Base-by-base conservation (phyloP, 306 rosid species). In the Heteromeles arbutifolia region DNA sequence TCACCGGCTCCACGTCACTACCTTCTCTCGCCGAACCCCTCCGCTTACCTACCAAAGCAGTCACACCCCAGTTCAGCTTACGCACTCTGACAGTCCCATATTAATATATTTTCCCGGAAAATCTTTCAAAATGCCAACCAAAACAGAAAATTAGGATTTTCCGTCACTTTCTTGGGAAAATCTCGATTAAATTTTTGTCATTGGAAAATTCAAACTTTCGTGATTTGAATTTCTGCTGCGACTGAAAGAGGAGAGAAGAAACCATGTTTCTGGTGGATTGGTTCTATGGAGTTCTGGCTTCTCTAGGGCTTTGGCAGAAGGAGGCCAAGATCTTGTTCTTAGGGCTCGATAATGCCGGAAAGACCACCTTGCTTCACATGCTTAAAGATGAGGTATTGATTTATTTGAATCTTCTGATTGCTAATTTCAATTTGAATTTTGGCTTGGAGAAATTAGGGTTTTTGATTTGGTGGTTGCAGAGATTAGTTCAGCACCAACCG, bases 281-380 rank as follows among this genome's bases (percentile, higher is more conserved):
- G 97, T 92, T 92, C 62, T 90, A 88, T 71, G 97, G 96, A 76
- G 77, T 92, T 82, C 73, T 89, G 37, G 92, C 97, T 0, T 79
- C 93, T 0, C 89, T 90, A 2, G 97, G 97, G 68, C 87, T 92
- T 19, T 88, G 88, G 91, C 96, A 91, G 21, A 91, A 91, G 65
- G 97, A 91, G 64, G 97, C 93, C n/a, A 91, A 89, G 86, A 91
- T 91, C 87, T 81, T 91, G 76, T 92, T 92, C 58, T 74, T 92
- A 29, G 97, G 97, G 70, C 92, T 92, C n/a, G 97, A 89, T 88
- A 89, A 92, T 84, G 79, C 95, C 78, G 97, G 97, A 24, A 92
- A 92, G 83, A 92, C 97, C 70, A 89, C 97, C 76, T 82, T 92
- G 84, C 97, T 92, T 82, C 93, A 90, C 83, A 92, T 92, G 97